Percentiles rank a stretch among this genome's conserved stretches.
Conservation (phyloP, 2,329 filamentous ascomycete genomes). For the Epichloe sibirici region DNA sequence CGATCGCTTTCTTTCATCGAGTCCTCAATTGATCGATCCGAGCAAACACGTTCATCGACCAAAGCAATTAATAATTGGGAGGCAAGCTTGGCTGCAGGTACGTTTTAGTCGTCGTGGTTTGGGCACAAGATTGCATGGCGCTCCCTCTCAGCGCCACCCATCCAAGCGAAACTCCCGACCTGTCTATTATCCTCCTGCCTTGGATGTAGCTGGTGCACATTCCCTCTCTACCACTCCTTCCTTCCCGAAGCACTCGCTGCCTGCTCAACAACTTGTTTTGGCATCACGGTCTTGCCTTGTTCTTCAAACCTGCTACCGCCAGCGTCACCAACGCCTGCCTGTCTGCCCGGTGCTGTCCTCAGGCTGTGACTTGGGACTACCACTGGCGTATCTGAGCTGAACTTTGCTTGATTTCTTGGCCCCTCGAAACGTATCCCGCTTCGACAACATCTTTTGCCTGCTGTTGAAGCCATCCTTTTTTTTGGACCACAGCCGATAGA, state of each 20-base stretch:
- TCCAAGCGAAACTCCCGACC: background rate
- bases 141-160: background rate
- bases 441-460: slow-evolving; percentile 12
- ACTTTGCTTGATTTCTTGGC: slow-evolving; percentile 1
- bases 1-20: slow-evolving; percentile 3
- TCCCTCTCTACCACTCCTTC: slow-evolving; percentile 1
- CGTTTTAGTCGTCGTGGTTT: background rate
- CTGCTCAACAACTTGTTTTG: background rate
- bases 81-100: background rate
- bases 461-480: slow-evolving; percentile 4
- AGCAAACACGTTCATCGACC: background rate
- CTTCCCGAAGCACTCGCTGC: background rate
- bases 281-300: background rate
- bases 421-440: slow-evolving; percentile 3
- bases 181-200: background rate
- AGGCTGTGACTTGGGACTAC: slow-evolving; percentile 5
- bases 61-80: background rate
- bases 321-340: background rate
- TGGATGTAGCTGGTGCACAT: background rate
- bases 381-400: background rate
- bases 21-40: background rate
- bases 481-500: slow-evolving; percentile 14
- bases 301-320: background rate
- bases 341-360: background rate
- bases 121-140: background rate